Evolutionary conservation across 2,329 filamentous ascomycete genomes (phyloP).

Genomic region (Colletotrichum camelliae): DNA sequence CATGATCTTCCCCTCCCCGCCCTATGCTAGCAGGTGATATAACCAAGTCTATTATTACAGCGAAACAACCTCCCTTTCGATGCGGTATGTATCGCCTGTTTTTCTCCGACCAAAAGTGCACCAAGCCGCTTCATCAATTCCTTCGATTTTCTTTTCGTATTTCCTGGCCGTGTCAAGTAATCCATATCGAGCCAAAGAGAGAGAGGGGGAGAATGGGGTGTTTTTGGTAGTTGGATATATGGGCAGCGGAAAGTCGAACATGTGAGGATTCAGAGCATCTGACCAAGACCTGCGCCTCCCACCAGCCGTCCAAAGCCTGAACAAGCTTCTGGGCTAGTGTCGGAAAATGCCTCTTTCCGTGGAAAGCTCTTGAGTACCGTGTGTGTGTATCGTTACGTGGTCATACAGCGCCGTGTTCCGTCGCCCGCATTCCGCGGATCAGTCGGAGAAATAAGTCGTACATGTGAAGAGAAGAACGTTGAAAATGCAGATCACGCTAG

Average conservation of each 20-base stretch:
- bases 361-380: slow-evolving; percentile 10
- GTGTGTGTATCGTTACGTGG: slow-evolving; percentile 21
- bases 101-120: slow-evolving; percentile 3
- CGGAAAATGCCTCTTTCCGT: slow-evolving; percentile 4
- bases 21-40: slow-evolving; percentile 25
- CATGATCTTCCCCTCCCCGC: background rate
- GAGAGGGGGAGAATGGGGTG: background rate
- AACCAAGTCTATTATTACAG: slow-evolving; percentile 36
- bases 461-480: slow-evolving; percentile 12
- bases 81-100: slow-evolving; percentile 15
- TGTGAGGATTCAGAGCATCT: background rate
- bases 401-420: slow-evolving; percentile 23
- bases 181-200: background rate
- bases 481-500: background rate
- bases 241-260: slow-evolving; percentile 4
- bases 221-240: slow-evolving; percentile 8
- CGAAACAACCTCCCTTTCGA: slow-evolving; percentile 25
- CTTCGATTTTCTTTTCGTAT: background rate
- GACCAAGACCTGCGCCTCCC: background rate
- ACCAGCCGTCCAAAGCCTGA: slow-evolving; percentile 2
- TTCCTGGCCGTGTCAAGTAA: background rate
- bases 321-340: slow-evolving; percentile 10
- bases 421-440: slow-evolving; percentile 20
- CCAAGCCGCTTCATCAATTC: slow-evolving; percentile 2
- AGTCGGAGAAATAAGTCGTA: slow-evolving; percentile 21